A percentile compares a stretch with the other conserved stretches of the same genome.
These are phyloP conservation scores for Gomphus bonarii DNA, from an alignment of 1,284 basidiomycete species.

Conservation along the genomic window DNA sequence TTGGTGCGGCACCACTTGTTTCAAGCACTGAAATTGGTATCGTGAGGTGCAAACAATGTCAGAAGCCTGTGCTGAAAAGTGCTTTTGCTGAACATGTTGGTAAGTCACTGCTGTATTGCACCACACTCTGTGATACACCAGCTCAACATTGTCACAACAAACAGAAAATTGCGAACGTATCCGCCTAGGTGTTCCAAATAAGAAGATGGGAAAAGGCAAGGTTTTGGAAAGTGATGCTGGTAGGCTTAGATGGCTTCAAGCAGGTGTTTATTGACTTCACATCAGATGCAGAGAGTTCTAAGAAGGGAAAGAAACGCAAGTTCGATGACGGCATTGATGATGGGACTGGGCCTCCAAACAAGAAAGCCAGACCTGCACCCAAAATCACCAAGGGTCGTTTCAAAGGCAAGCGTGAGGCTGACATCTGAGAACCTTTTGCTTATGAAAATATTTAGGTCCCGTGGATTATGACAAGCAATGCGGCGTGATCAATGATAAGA, in stretches of 20 bases:
- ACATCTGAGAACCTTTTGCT: background rate
- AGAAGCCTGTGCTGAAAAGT: conserved; percentile 65
- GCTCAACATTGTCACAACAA: conserved; percentile 19
- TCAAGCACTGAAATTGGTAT: conserved; percentile 51
- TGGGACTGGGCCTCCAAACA: conserved; percentile 42
- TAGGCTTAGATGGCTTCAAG: background rate
- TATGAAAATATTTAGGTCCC: conserved; percentile 33
- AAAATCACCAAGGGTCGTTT: conserved; percentile 67
- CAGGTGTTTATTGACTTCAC: conserved; percentile 8
- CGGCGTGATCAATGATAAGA: conserved; percentile 96
- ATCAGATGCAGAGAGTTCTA: background rate
- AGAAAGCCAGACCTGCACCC: conserved; percentile 60
- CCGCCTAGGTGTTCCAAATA: conserved; percentile 35
- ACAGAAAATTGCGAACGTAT: conserved; percentile 56
- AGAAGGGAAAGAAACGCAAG: conserved; percentile 60
- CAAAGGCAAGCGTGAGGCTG: conserved; percentile 35
- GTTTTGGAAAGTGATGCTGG: conserved; percentile 12
- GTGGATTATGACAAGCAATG: conserved; percentile 91
- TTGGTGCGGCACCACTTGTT: conserved; percentile 62
- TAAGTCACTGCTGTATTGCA: conserved; percentile 25
- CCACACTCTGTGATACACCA: background rate
- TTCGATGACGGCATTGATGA: conserved; percentile 52
- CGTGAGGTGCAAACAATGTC: conserved; percentile 69
- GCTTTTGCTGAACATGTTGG: conserved; percentile 69
- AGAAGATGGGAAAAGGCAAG: conserved; percentile 48